phyloP scores from a whole-genome alignment of 352 stramenopile species.

The Pseudoperonospora humuli region DNA sequence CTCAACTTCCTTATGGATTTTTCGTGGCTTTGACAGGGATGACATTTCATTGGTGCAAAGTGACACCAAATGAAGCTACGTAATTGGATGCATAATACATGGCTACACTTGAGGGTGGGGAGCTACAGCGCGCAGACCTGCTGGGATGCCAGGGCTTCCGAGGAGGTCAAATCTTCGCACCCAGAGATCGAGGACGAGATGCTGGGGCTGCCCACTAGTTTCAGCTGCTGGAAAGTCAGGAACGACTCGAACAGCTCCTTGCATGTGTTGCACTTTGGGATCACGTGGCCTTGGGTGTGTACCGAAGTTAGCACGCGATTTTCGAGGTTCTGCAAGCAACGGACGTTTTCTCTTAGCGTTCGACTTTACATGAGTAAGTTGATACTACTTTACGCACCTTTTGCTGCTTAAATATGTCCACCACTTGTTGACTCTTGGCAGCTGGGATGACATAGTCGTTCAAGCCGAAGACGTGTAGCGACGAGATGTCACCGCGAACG shows the following conservation, averaged over 20 bases:
- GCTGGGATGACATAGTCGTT: conserved; percentile 79
- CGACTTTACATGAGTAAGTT: background rate
- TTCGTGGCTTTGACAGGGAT: conserved; percentile 7
- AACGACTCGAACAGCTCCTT: conserved; percentile 48
- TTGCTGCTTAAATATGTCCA: conserved; percentile 48
- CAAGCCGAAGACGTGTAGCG: conserved; percentile 68
- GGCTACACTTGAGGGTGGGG: background rate
- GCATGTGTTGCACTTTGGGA: conserved; percentile 63
- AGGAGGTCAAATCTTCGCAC: conserved; percentile 13
- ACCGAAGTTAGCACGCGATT: conserved; percentile 47
- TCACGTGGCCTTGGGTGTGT: conserved; percentile 72
- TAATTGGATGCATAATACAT: conserved; percentile 5
- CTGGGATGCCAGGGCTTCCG: conserved; percentile 12
- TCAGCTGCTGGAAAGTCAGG: conserved; percentile 21
- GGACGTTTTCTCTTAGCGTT: conserved; percentile 1
- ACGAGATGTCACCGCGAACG: conserved; percentile 40
- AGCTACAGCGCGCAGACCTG: conserved; percentile 19
- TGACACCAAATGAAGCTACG: conserved; percentile 5
- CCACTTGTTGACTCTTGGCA: conserved; percentile 58
- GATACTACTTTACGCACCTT: conserved; percentile 26
- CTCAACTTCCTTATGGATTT: background rate
- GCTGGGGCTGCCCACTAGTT: conserved; percentile 14
- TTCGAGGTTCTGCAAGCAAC: conserved; percentile 21
- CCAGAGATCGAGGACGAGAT: conserved; percentile 19
- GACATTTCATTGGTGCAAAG: conserved; percentile 22